Conservation (phyloP, 305 asterid species). For the Fraxinus sp. region DNA sequence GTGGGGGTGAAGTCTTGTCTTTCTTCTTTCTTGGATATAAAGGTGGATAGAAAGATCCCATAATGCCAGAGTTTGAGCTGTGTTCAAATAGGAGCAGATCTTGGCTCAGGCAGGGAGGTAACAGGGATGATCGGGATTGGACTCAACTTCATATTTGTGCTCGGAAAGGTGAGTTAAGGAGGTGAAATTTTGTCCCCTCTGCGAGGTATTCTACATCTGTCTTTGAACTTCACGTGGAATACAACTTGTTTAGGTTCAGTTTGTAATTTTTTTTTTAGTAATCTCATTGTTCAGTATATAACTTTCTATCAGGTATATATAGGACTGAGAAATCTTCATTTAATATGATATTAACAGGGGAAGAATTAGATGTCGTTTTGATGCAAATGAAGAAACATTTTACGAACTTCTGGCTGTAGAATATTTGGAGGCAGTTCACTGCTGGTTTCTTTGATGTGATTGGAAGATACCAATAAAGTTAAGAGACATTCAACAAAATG, state of each 20-base stretch:
- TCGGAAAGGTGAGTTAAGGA: constrained; percentile 75
- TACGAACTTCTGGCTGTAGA: background rate
- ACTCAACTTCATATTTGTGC: constrained; percentile 74
- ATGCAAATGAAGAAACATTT: background rate
- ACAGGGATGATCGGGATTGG: constrained; percentile 91
- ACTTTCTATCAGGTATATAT: background rate
- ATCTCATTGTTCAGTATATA: background rate
- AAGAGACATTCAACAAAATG: background rate
- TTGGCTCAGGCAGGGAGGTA: constrained; percentile 40
- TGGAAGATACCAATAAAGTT: background rate
- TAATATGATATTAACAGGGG: background rate
- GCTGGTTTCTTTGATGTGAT: background rate
- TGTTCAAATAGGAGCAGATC: constrained; percentile 45
- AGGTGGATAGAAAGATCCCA: background rate
- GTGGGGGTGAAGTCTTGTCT: constrained; percentile 11
- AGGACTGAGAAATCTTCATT: background rate
- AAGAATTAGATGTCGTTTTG: background rate
- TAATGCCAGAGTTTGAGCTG: constrained; percentile 53
- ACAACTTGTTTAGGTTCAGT: background rate
- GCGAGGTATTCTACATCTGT: background rate
- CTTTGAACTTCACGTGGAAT: background rate
- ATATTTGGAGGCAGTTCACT: background rate
- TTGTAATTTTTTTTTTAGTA: background rate
- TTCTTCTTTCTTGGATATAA: background rate
- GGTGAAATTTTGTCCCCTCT: constrained; percentile 35